Base-by-base conservation (phyloP, 1,284 basidiomycete genomes). In the Vanrija sp. region DNA sequence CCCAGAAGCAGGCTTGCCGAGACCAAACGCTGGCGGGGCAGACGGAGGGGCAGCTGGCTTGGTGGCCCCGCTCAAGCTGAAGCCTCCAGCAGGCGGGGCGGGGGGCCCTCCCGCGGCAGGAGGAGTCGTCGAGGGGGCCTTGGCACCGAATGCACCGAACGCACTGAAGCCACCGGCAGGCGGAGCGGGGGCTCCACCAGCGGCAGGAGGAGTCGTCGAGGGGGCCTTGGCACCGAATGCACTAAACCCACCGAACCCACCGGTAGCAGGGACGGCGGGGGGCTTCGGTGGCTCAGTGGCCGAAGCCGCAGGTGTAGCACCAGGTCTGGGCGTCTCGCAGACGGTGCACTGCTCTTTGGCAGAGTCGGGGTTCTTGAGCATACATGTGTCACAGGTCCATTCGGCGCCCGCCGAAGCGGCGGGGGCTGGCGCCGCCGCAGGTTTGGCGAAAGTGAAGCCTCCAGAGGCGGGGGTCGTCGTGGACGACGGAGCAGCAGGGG, bases 301-400 rank as follows among this genome's bases (percentile, higher is more conserved):
- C 38, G 54, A 47, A 29, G 55, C 26, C 6, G 49, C 46, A 6
- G 47, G 51, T 25, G 38, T 18, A 23, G 56, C 52, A 29, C 56
- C 52, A 15, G 57, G 70, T 19, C 76, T 69, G 0, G 78, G 78
- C 1, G 77, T 56, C 34, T 83, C 83, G 55, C 85, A 86, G 38
- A 82, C 61, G 0, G 73, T 75, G 64, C 84, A 86, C 65, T 83
- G 82, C 21, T 63, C 64, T 46, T 66, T 77, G 4, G 78, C 80
- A 16, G 65, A 69, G 14, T 72, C 75, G 6, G 79, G 71, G 61
- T 83, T 85, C 47, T 76, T 66, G 34, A 83, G 60, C 67, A 72
- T 74, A 51, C 83, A 85, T 10, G 67, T 58, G 3, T 69, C 68
- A 59, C 83, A 85, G 8, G 60, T 77, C 83, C 83, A 84, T 23